Evolutionary conservation across 192 early-diverging fungal species (phyloP), one percentile per base, ranked within the genome.

Genomic region (Ambispora gerdemannii): DNA sequence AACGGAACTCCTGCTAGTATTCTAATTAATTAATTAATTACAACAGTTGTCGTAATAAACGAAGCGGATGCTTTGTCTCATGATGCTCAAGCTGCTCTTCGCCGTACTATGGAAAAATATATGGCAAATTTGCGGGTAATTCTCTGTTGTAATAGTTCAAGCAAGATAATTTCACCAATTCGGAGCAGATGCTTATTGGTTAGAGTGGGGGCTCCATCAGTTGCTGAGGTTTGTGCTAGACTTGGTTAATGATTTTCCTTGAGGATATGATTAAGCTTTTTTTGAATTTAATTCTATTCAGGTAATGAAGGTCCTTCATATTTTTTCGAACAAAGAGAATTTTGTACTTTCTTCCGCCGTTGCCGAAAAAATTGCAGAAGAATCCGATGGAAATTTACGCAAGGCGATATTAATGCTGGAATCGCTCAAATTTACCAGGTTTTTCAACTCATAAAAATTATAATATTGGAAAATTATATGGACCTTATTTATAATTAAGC

Each of bases 91-190:
- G 90, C 94, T 33, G 96, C 90, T 27, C 85, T 99, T 63, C 88
- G 97, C 63, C 83, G 97, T n/a, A 99, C 97, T 2, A 99, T 99
- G 97, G 97, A 99, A 79, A 98, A 97, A 81, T 98, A 99, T 77
- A 93, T 93, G 85, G 75, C 74, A 63, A 97, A 95, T 76, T 79
- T 98, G 63, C 89, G 97, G 24, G 80, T 99, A 38, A 94, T 99
- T 69, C 75, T 99, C 67, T 97, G 95, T 78, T 91, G 90, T 69
- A 94, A 90, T 59, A 88, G 87, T 22, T 92, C 93, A 0, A 90
- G 88, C 49, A 94, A 92, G 77, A 94, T 99, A 75, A 96, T 98
- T 74, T 73, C 83, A 22, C 96, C 97, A 1, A 91, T 99, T 64
- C 87, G 93, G 50, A 93, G 91, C 67, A 84, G 97, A 62, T 99